Percentiles rank a stretch among this genome's conserved stretches.
These are phyloP conservation scores for Crucibulum cyathiforme DNA, from an alignment of 1,284 basidiomycete genomes.

Conservation along the genomic window DNA sequence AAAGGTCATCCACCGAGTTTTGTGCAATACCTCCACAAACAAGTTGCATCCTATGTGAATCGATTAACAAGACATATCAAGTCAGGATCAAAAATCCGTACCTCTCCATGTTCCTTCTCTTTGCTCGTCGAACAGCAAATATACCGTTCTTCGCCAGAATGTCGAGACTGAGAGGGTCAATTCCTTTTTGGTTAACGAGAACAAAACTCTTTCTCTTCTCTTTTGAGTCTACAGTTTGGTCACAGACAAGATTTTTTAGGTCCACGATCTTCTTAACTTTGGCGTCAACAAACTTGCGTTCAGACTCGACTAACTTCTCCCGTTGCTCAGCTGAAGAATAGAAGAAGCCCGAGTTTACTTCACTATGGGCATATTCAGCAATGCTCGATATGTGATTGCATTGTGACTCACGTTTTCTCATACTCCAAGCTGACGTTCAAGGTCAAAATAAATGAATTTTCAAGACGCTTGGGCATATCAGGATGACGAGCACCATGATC, in stretches of 20 bases:
- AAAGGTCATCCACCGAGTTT: slow-evolving; percentile 97
- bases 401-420: slow-evolving; percentile 90
- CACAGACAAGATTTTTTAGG: slow-evolving; percentile 96
- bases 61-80: not conserved
- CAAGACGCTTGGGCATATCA: slow-evolving; percentile 98
- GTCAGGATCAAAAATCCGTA: slow-evolving; percentile 35
- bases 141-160: slow-evolving; percentile 98
- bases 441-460: slow-evolving; percentile 96
- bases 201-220: slow-evolving; percentile 91
- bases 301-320: slow-evolving; percentile 98
- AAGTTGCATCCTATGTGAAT: slow-evolving; percentile 75
- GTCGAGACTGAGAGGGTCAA: slow-evolving; percentile 97
- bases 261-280: slow-evolving; percentile 98
- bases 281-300: slow-evolving; percentile 92
- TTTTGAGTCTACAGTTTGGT: slow-evolving; percentile 82
- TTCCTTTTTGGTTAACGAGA: slow-evolving; percentile 99
- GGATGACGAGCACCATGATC: slow-evolving; percentile 97
- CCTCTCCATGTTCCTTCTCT: slow-evolving; percentile 98
- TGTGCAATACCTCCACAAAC: slow-evolving; percentile 95
- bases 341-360: slow-evolving; percentile 99
- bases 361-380: slow-evolving; percentile 56
- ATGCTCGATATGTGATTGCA: slow-evolving; percentile 11
- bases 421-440: slow-evolving; percentile 99
- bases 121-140: slow-evolving; percentile 92
- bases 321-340: slow-evolving; percentile 99